phyloP scores from a whole-genome alignment of 768 basidiomycete genomes.

The Lactarius indigo region DNA sequence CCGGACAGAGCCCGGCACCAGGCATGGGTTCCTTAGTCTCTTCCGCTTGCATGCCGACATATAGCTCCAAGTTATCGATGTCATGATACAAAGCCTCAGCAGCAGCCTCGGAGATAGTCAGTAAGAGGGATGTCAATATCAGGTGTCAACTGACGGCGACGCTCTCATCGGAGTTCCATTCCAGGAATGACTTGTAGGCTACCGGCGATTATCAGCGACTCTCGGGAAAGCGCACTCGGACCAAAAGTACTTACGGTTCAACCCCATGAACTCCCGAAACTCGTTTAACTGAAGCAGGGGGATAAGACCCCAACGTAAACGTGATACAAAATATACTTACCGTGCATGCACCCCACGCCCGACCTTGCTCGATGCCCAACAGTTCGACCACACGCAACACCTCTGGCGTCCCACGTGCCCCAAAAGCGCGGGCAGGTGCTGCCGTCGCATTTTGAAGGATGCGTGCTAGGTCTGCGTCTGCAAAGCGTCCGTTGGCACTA shows the following conservation, averaged over 20 bases:
- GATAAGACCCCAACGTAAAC: not conserved
- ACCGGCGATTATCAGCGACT: not conserved
- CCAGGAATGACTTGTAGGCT: slow-evolving; percentile 27
- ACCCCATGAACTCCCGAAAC: slow-evolving; percentile 55
- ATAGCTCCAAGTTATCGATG: slow-evolving; percentile 77
- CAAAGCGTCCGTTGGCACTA: slow-evolving; percentile 43
- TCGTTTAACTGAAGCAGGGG: slow-evolving; percentile 24
- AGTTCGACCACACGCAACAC: slow-evolving; percentile 65
- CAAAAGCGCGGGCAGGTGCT: slow-evolving; percentile 56
- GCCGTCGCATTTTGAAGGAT: slow-evolving; percentile 63
- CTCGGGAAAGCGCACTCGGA: not conserved
- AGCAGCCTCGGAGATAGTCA: slow-evolving; percentile 40
- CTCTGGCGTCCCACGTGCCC: slow-evolving; percentile 65
- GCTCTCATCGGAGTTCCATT: slow-evolving; percentile 37
- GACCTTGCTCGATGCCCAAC: slow-evolving; percentile 61
- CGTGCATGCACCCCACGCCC: slow-evolving; percentile 70
- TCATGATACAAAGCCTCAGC: slow-evolving; percentile 65
- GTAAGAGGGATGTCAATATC: not conserved
- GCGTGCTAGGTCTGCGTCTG: slow-evolving; percentile 57
- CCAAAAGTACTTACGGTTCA: slow-evolving; percentile 47
- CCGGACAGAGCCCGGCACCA: slow-evolving; percentile 77
- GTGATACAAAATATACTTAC: slow-evolving; percentile 36
- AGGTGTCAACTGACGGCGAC: slow-evolving; percentile 26
- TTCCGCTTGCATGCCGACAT: slow-evolving; percentile 56
- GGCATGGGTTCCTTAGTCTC: slow-evolving; percentile 58